These are phyloP conservation scores for Schwanniomyces occidentalis DNA, from an alignment of 805 yeast species.

Conservation along the genomic window DNA sequence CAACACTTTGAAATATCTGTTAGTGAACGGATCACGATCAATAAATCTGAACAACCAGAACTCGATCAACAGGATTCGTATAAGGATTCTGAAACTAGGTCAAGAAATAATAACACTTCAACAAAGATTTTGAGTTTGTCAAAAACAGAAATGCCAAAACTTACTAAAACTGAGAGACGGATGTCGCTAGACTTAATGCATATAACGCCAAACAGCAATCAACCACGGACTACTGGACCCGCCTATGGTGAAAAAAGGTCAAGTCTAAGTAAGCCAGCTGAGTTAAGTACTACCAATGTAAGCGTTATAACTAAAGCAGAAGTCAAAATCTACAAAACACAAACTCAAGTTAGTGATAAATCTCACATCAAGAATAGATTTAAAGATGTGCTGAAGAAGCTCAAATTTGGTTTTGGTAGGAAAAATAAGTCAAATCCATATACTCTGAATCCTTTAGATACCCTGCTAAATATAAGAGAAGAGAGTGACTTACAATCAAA, in stretches of 20 bases:
- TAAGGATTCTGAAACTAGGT: too few species aligned
- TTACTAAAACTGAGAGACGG: slow-evolving; percentile 22
- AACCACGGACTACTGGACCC: too few species aligned
- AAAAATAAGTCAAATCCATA: background rate
- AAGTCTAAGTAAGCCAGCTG: slow-evolving; percentile 30
- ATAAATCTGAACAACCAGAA: background rate
- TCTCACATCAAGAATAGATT: slow-evolving; percentile 9
- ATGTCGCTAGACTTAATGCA: slow-evolving; percentile 31
- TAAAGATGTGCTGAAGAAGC: slow-evolving; percentile 13
- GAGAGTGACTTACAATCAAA: too few species aligned
- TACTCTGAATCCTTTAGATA: too few species aligned
- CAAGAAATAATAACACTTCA: too few species aligned
- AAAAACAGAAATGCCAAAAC: slow-evolving; percentile 20
- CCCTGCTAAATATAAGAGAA: too few species aligned
- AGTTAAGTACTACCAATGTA: slow-evolving; percentile 29
- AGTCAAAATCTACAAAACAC: slow-evolving; percentile 1
- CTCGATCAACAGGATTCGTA: too few species aligned
- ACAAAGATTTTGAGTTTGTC: too few species aligned
- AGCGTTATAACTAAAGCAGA: slow-evolving; percentile 34
- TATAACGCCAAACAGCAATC: slow-evolving; percentile 10
- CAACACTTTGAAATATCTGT: slow-evolving; percentile 5
- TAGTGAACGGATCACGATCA: background rate
- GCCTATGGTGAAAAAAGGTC: slow-evolving; percentile 8
- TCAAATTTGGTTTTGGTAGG: slow-evolving; percentile 12
- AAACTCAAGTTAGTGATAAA: background rate